These are phyloP conservation scores for Sclerotinia minor DNA, from an alignment of 2,329 filamentous ascomycete species.

Conservation along the genomic window DNA sequence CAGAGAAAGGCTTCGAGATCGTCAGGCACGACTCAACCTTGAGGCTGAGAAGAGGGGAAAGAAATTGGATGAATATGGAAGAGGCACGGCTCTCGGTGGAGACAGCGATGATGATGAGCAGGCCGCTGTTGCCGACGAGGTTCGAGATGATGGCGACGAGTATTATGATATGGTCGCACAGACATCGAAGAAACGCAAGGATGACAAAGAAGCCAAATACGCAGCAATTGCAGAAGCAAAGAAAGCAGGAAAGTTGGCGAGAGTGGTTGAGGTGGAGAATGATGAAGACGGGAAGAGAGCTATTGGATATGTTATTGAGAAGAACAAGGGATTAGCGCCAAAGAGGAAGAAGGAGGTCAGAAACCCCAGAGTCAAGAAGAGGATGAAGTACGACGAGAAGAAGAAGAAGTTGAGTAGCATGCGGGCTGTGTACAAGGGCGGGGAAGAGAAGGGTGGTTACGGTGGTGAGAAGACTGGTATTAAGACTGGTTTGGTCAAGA, in stretches of 20 bases:
- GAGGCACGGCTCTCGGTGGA: conserved; percentile 63
- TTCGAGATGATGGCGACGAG: conserved; percentile 56
- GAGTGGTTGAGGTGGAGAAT: conserved; percentile 66
- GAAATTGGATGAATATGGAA: conserved; percentile 60
- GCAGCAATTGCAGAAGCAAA: conserved; percentile 60
- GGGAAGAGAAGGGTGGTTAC: conserved; percentile 82
- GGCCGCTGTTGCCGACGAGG: conserved; percentile 47
- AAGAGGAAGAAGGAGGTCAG: conserved; percentile 90
- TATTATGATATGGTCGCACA: conserved; percentile 90
- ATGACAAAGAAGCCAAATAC: conserved; percentile 64
- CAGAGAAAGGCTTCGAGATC: conserved; percentile 82
- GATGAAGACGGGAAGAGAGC: conserved; percentile 83
- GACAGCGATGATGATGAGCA: conserved; percentile 48
- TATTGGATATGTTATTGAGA: conserved; percentile 91
- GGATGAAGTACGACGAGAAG: conserved; percentile 93
- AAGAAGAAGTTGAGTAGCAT: conserved; percentile 94
- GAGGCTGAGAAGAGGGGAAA: conserved; percentile 83
- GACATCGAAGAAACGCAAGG: conserved; percentile 66
- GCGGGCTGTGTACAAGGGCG: conserved; percentile 82
- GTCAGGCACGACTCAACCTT: conserved; percentile 81
- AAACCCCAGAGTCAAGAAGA: conserved; percentile 97
- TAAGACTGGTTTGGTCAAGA: conserved; percentile 90
- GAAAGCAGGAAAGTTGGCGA: conserved; percentile 61
- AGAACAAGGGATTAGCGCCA: conserved; percentile 94
- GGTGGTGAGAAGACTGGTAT: conserved; percentile 92